Conservation (phyloP, 2,329 filamentous ascomycete genomes). For the Fusarium nygamai region DNA sequence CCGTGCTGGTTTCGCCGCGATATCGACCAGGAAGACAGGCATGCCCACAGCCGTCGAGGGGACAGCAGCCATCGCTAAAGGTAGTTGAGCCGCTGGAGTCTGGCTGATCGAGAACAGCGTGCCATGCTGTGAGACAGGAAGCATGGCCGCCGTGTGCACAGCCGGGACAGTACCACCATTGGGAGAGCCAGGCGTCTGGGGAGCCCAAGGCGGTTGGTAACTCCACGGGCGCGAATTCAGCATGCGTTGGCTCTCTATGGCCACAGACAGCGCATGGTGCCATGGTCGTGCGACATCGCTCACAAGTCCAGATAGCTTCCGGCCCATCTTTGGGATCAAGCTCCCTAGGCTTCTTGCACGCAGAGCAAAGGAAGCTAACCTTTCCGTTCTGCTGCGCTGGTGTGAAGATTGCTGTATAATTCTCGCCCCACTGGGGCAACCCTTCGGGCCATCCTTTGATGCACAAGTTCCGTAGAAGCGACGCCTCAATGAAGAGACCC, state of each 20-base stretch:
- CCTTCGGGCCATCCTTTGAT: constrained; percentile 65
- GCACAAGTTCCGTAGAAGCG: constrained; percentile 69
- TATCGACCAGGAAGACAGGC: constrained; percentile 69
- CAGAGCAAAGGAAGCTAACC: constrained; percentile 63
- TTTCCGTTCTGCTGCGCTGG: constrained; percentile 65
- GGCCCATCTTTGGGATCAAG: constrained; percentile 57
- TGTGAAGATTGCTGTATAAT: constrained; percentile 64
- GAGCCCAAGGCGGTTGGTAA: constrained; percentile 42
- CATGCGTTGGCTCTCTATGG: constrained; percentile 60
- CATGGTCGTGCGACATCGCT: constrained; percentile 63
- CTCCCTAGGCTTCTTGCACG: constrained; percentile 66
- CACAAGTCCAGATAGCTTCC: constrained; percentile 65
- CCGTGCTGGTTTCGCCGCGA: constrained; percentile 58
- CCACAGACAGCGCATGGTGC: constrained; percentile 69
- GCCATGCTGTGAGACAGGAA: constrained; percentile 69
- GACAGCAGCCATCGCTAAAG: constrained; percentile 67
- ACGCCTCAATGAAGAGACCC: constrained; percentile 68
- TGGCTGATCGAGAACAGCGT: constrained; percentile 50
- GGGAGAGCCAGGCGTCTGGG: constrained; percentile 46
- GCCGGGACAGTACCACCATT: constrained; percentile 72
- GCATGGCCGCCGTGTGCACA: constrained; percentile 72
- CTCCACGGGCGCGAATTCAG: constrained; percentile 50
- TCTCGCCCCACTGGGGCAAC: constrained; percentile 62
- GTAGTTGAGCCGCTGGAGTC: constrained; percentile 39
- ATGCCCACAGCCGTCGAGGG: constrained; percentile 72